Evolutionary conservation across 352 stramenopile genomes (phyloP), one percentile per base, ranked within the genome.

Genomic region (Globisporangium nunn): DNA sequence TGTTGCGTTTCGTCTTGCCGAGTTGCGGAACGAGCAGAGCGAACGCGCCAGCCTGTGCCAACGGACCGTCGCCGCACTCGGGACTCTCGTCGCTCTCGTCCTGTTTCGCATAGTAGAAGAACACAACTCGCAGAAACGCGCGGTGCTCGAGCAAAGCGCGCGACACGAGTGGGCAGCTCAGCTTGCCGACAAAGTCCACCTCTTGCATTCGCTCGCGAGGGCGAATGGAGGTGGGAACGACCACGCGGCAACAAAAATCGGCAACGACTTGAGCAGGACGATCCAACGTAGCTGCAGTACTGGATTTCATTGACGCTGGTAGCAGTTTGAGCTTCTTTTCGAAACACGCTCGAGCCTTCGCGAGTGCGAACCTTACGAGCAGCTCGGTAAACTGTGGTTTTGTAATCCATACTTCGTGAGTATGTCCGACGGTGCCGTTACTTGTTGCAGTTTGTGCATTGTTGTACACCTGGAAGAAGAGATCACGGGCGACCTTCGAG

Each of bases 81-180:
- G 37, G 28, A 31, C 41, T 14, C 5, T 54, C 48, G 0, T 46
- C 29, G 14, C 28, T 31, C 8, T 69, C 59, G 5, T 72, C 64
- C 40, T 76, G 72, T 29, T 82, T 80, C 3, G 74, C 70, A 33
- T 78, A 88, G 17, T 66, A 72, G 54, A 81, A 85, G 44, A 88
- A 86, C 2, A 86, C 50, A 0, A 55, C 53, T 6, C 78, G 71
- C 6, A 88, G 44, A 50, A 88, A 88, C 8, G 73, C 58, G 0
- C 78, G 75, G 31, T 86, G 74, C 44, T 88, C 75, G 1, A 88
- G 67, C 3, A 88, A 56, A 28, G 69, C 67, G 11, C 67, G 64
- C 7, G 55, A 52, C 0, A 86, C 70, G 6, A 85, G 58, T 10
- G 75, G 75, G 31, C 65, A 78, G 40, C 60, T 68, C 17, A 82